Evolutionary conservation across 805 yeast species (phyloP), one percentile per base, ranked within the genome.

Genomic region (Trichomonascus vanleenenianus): DNA sequence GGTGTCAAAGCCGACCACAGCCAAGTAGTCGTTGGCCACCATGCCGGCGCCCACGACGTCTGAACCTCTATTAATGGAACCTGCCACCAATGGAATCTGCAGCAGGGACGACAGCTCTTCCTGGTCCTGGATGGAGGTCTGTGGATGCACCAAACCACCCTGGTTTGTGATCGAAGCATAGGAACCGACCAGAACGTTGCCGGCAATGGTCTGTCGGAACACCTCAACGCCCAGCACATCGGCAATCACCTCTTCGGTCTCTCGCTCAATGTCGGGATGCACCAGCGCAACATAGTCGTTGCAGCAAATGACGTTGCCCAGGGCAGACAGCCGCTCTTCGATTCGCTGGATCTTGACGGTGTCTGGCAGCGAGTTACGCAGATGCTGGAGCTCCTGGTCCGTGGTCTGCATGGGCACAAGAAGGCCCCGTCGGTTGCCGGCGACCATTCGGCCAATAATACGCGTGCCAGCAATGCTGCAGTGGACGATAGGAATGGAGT

Each of bases 221-320:
- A 93, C 99, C 70, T 93, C 99, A 44, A 93, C 99, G 50, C 98
- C 99, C 48, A 93, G 75, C 12, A 89, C 96, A 67, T 93, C 99
- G 39, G 97, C 95, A 63, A 93, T 93, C 57, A 93, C 73, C 72
- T 93, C 99, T 71, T 93, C 99, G 44, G 98, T 93, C 70, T 93
- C 99, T 65, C 98, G 83, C 73, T 93, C 99, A 55, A 93, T 87
- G 71, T 93, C 99, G 43, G 99, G 99, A 68, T 93, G 99, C 45
- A 93, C 98, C 54, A 93, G 76, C 2, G 99, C 99, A 58, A 94
- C 99, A 64, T 93, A 93, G 67, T 93, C 99, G 68, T 93, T 93
- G 71, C 97, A 91, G 70, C 97, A 91, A 61, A 93, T 88, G 52
- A 93, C 98, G 59, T 93, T 93, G 59, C 99, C 99, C 55, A 93